Conservation (phyloP, 768 basidiomycete genomes). For the Pulveroboletus sp. region DNA sequence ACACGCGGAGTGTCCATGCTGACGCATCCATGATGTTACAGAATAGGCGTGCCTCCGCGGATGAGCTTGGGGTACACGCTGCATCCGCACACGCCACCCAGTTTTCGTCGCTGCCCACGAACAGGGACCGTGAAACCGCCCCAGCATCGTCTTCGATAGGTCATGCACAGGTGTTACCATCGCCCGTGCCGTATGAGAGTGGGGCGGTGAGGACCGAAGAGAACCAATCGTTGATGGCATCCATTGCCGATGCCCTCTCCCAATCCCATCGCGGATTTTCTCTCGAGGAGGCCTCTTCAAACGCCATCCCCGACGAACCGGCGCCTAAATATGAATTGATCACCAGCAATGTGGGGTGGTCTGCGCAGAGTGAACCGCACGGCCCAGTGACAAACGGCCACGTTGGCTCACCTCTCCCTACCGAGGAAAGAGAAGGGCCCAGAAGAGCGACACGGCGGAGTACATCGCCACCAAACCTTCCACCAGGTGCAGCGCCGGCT, state of each 20-base stretch:
- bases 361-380: slow-evolving; percentile 16
- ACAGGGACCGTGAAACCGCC: slow-evolving; percentile 34
- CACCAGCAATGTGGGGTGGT: not conserved
- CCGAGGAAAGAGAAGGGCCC: slow-evolving; percentile 11
- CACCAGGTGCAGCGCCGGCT: slow-evolving; percentile 40
- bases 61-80: no score
- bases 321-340: slow-evolving; percentile 36
- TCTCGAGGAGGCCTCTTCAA: slow-evolving; percentile 21
- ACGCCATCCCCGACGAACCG: slow-evolving; percentile 29
- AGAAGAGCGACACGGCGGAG: slow-evolving; percentile 27
- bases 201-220: slow-evolving; percentile 15
- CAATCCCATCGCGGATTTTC: slow-evolving; percentile 23
- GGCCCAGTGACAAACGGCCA: slow-evolving; percentile 17
- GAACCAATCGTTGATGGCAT: slow-evolving; percentile 34
- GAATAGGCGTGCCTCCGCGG: no score
- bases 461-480: slow-evolving; percentile 37
- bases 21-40: no score
- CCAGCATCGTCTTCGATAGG: slow-evolving; percentile 8
- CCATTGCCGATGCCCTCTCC: slow-evolving; percentile 36
- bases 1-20: no score
- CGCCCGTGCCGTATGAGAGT: slow-evolving; percentile 5
- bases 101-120: slow-evolving; percentile 63
- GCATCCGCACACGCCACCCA: no score
- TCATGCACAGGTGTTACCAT: slow-evolving; percentile 2
- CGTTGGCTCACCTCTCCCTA: slow-evolving; percentile 1